Percentiles rank a stretch among this genome's conserved stretches.
These are phyloP conservation scores for Myxozyma geophila DNA, from an alignment of 805 yeast species.

Conservation along the genomic window DNA sequence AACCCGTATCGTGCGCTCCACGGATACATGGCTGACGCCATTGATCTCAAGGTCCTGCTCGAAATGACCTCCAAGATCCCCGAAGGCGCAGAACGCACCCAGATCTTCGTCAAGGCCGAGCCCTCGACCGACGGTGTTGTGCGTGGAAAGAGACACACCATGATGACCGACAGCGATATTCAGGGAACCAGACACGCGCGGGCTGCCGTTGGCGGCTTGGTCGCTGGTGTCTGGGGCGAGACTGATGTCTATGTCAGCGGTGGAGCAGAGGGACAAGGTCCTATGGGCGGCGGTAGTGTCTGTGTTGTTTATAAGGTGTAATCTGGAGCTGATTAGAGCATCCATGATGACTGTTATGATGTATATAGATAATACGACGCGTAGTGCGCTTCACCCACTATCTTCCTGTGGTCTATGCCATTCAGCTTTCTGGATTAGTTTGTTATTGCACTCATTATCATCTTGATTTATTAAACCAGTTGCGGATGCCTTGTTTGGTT, in stretches of 20 bases:
- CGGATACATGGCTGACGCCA: constrained; percentile 37
- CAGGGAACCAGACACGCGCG: constrained; percentile 38
- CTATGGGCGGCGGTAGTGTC: constrained; percentile 38
- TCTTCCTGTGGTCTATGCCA: no score
- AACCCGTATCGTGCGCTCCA: constrained; percentile 36
- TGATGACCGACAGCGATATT: constrained; percentile 37
- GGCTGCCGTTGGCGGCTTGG: constrained; percentile 37
- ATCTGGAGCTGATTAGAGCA: background rate
- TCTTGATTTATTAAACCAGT: no score
- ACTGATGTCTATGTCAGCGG: constrained; percentile 35
- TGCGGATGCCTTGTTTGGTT: no score
- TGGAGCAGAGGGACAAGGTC: constrained; percentile 37
- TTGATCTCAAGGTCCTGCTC: constrained; percentile 30
- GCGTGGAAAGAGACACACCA: constrained; percentile 34
- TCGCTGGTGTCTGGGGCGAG: constrained; percentile 36
- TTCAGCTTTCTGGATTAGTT: no score
- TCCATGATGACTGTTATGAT: background rate
- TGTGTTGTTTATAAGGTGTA: constrained; percentile 35
- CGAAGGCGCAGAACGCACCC: constrained; percentile 30
- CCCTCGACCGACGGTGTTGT: constrained; percentile 36
- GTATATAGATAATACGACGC: background rate
- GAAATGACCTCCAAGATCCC: constrained; percentile 28
- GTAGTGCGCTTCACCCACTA: background rate
- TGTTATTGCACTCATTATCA: no score
- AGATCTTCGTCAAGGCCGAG: constrained; percentile 36